Evolutionary conservation across 169 alveolate species (phyloP), one percentile per base, ranked within the genome.

Genomic region (Plasmodium cynomolgi): DNA sequence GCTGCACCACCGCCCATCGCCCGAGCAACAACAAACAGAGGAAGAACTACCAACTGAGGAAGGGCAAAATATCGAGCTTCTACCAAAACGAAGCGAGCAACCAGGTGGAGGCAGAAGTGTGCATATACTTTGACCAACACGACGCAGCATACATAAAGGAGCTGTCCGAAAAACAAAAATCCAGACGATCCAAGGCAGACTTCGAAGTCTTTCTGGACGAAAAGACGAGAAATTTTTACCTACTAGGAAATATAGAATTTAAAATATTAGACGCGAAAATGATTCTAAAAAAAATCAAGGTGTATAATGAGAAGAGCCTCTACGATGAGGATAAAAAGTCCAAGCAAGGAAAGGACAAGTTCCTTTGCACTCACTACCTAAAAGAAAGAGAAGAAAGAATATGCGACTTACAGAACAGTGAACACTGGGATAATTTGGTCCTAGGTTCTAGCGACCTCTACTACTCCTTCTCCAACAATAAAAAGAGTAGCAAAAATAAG

Each of bases 391-490:
- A 86, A 75, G 93, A 86, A 37, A 56, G 73, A 79, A 9, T 86
- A 33, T 86, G 85, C 13, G 85, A 77, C 2, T 15, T 86, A 1
- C 93, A 77, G 29, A 54, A 86, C 56, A 72, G 81, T 20, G 83
- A 86, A n/a, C 93, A 86, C 20, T 86, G 93, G 93, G 88, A 86
- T 20, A 80, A 79, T 54, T 3, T 86, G 44, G 83, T 86, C 20
- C 44, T 86, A 4, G 93, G 93, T 17, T 86, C 93, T 6, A 86
- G 93, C 68, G 86, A 86, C 71, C 72, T 86, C 41, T 86, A 86
- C 68, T 86, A 86, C 20, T 86, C 47, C 54, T 86, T 77, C 68
- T 54, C 88, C 33, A 86, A 86, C 31, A 15, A 39, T 0, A 86
- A 86, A 56, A 86, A 86, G 20, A 77, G 41, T 11, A 86, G 34